Evolutionary conservation across 106 monocot genomes (phyloP).

Genomic region (Dioscorea zingiberensis): DNA sequence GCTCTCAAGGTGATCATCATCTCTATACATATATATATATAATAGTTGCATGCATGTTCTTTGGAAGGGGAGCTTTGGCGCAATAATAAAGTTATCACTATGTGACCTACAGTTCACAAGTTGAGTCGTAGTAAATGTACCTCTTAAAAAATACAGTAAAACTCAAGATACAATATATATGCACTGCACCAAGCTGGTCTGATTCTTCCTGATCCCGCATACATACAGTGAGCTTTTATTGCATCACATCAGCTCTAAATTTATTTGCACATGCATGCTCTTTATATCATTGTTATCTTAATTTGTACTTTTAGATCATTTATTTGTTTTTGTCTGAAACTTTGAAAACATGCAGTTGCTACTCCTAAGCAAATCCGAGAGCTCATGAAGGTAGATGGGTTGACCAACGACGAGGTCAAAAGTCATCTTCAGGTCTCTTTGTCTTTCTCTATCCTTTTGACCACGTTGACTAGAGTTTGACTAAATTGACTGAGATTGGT

Average conservation of each 20-base stretch:
- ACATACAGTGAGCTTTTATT: too few relatives aligned
- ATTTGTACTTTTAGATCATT: too few relatives aligned
- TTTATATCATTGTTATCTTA: too few relatives aligned
- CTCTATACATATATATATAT: constrained; percentile 1
- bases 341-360: constrained; percentile 52
- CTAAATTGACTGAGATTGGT: neutral
- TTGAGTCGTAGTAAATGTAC: too few relatives aligned
- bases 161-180: neutral
- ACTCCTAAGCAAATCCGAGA: constrained; percentile 97
- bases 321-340: too few relatives aligned
- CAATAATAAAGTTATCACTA: neutral
- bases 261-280: too few relatives aligned
- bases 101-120: neutral
- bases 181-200: too few relatives aligned
- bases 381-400: constrained; percentile 95
- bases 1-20: constrained; percentile 64
- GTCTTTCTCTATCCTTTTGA: constrained; percentile 13
- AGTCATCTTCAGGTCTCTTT: constrained; percentile 87
- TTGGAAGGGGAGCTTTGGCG: too few relatives aligned
- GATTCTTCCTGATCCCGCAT: neutral
- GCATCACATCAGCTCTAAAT: too few relatives aligned
- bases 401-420: constrained; percentile 98
- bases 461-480: neutral
- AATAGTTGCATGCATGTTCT: too few relatives aligned
- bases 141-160: too few relatives aligned